Base-by-base conservation (phyloP, 176 grass and related monocot genomes). In the Carex pumila region DNA sequence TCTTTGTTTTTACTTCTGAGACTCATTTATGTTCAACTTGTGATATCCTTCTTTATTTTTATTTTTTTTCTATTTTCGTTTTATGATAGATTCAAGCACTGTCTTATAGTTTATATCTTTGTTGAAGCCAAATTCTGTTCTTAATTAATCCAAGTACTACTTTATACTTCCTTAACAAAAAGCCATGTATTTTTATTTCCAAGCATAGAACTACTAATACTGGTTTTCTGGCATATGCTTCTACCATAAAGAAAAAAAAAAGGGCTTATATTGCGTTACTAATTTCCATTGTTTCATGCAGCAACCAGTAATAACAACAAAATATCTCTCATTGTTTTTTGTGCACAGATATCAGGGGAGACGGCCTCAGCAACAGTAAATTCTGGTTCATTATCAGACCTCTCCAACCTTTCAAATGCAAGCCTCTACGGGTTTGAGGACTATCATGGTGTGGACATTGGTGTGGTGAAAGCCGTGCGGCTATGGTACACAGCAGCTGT, bases 391-490 rank as follows among this genome's bases (percentile, higher is more conserved):
- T 61, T 95, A 52, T 85, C 93, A 2, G 96, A 99, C 78, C 96
- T 99, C 12, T 83, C 93, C 18, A 92, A 95, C 65, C 89, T 99
- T 6, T 91, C 93, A 67, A 98, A 98, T 73, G 89, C 91, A 69
- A 99, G 96, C 66, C 88, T 95, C 0, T 98, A 98, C 57, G 96
- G 96, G 13, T 99, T 99, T 85, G 96, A 99, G 85, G 93, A 99
- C 85, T 99, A 95, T 58, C 96, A 95, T 50, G 96, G 93, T 84
- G 86, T 99, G 47, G 96, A 99, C 88, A 99, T 99, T 73, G 93
- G 96, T 78, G 93, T 99, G 59, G 96, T 99, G 57, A 99, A 92
- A 88, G 96, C 96, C 0, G 91, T 95, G 65, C 86, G 96, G 70
- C 79, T 99, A 3, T 95, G 93, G 96, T 95, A 92, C 86, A 90